Evolutionary conservation across 1,139 yeast species (phyloP).

Genomic region (Lipomyces yarrowii): DNA sequence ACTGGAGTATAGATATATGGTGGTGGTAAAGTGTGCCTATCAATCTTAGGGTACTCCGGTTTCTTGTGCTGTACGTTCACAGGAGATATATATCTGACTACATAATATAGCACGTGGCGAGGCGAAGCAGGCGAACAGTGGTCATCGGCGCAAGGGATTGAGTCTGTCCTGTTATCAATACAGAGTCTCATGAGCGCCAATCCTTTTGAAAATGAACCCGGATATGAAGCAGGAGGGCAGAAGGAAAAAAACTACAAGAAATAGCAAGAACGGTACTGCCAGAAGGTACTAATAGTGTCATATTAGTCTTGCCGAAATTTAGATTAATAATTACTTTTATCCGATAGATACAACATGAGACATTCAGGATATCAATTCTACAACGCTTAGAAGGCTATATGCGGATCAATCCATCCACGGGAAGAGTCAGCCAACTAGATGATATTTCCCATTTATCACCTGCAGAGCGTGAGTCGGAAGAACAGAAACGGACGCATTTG

Average conservation of each 20-base stretch:
- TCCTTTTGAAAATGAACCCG: conserved; percentile 26
- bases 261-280: conserved; percentile 3
- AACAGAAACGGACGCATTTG: neutral
- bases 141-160: conserved; percentile 25
- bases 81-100: neutral
- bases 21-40: conserved; percentile 20
- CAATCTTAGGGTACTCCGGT: conserved; percentile 15
- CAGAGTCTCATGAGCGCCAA: conserved; percentile 22
- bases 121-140: conserved; percentile 23
- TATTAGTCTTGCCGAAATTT: too few species aligned
- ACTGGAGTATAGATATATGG: conserved; percentile 14
- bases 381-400: conserved; percentile 19
- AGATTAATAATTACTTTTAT: neutral
- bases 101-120: conserved; percentile 16
- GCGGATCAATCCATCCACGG: conserved; percentile 4
- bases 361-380: conserved; percentile 16
- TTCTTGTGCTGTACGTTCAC: neutral
- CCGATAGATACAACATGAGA: conserved; percentile 18
- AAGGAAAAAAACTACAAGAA: neutral
- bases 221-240: conserved; percentile 7
- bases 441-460: neutral
- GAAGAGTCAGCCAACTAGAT: neutral
- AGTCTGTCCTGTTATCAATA: conserved; percentile 21
- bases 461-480: neutral
- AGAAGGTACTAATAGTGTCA: conserved; percentile 5